Percentiles rank a stretch among this genome's conserved stretches.
Conservation (phyloP, 2,329 filamentous ascomycete species). For the Trichoderma koningiopsis region DNA sequence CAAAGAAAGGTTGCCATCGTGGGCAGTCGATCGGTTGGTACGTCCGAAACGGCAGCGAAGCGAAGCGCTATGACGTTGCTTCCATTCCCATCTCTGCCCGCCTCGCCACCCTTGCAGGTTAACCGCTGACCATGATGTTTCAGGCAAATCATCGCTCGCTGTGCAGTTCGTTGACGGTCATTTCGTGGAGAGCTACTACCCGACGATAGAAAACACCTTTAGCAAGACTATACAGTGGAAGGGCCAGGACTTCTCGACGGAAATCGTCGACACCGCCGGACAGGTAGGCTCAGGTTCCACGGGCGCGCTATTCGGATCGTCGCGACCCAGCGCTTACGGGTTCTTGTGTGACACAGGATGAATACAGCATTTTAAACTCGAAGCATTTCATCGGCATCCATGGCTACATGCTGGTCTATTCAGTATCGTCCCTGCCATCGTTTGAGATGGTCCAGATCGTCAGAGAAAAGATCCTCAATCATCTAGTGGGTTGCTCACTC, state of each 20-base stretch:
- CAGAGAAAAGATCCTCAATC: slow-evolving; percentile 94
- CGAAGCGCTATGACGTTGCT: not conserved
- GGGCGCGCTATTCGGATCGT: not conserved
- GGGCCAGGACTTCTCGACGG: slow-evolving; percentile 88
- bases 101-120: not conserved
- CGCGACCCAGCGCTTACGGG: not conserved
- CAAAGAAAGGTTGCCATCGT: slow-evolving; percentile 96
- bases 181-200: slow-evolving; percentile 99
- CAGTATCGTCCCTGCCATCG: slow-evolving; percentile 88
- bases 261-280: slow-evolving; percentile 97
- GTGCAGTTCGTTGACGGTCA: slow-evolving; percentile 97
- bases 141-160: slow-evolving; percentile 96
- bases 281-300: slow-evolving; percentile 62
- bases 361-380: slow-evolving; percentile 97
- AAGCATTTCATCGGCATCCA: slow-evolving; percentile 99
- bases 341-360: slow-evolving; percentile 62
- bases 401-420: slow-evolving; percentile 98
- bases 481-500: slow-evolving; percentile 65
- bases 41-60: slow-evolving; percentile 31
- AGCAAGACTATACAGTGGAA: slow-evolving; percentile 93
- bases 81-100: not conserved
- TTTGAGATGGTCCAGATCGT: slow-evolving; percentile 98
- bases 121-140: not conserved
- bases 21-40: slow-evolving; percentile 82
- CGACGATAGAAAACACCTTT: slow-evolving; percentile 98